Evolutionary conservation across 495 filamentous ascomycete genomes (phyloP).

Genomic region (Penicilliopsis zonata): DNA sequence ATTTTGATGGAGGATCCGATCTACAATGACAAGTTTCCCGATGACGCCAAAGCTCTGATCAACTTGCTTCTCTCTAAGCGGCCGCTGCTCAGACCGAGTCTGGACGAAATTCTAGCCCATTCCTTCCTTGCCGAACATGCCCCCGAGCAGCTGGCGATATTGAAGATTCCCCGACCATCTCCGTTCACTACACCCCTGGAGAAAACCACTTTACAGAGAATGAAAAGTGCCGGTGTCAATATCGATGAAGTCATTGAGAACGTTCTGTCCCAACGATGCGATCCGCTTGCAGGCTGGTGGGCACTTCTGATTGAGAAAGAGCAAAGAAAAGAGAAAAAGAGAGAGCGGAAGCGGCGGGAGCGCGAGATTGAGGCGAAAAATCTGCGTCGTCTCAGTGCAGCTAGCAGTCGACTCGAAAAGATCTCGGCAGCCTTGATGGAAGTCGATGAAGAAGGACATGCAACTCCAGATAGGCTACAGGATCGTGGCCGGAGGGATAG

Average conservation of each 20-base stretch:
- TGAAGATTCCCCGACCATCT: conserved; percentile 71
- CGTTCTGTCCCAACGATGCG: conserved; percentile 79
- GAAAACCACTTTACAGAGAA: conserved; percentile 81
- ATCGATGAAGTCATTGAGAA: conserved; percentile 92
- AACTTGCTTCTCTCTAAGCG: conserved; percentile 75
- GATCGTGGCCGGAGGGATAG: conserved; percentile 42
- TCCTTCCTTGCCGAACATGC: conserved; percentile 85
- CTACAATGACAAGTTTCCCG: conserved; percentile 68
- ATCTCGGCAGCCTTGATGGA: conserved; percentile 62
- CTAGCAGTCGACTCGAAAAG: conserved; percentile 71
- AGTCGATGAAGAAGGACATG: conserved; percentile 58
- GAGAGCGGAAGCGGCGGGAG: conserved; percentile 78
- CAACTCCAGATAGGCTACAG: conserved; percentile 16
- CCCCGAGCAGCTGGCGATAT: conserved; percentile 77
- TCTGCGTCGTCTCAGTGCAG: conserved; percentile 69
- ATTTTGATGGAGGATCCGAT: conserved; percentile 76
- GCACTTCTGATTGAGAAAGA: conserved; percentile 91
- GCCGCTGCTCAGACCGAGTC: conserved; percentile 67
- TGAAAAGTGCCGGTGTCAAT: conserved; percentile 91
- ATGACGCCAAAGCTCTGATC: conserved; percentile 65
- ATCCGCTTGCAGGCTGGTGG: conserved; percentile 93
- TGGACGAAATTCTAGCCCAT: conserved; percentile 82
- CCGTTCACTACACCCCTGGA: conserved; percentile 84
- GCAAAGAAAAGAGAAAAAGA: conserved; percentile 71
- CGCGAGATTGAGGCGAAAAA: conserved; percentile 70